A percentile compares a stretch with the other conserved stretches of the same genome.
Evolutionary conservation across 2,329 filamentous ascomycete genomes (phyloP).

Genomic region (Trichophyton simii): DNA sequence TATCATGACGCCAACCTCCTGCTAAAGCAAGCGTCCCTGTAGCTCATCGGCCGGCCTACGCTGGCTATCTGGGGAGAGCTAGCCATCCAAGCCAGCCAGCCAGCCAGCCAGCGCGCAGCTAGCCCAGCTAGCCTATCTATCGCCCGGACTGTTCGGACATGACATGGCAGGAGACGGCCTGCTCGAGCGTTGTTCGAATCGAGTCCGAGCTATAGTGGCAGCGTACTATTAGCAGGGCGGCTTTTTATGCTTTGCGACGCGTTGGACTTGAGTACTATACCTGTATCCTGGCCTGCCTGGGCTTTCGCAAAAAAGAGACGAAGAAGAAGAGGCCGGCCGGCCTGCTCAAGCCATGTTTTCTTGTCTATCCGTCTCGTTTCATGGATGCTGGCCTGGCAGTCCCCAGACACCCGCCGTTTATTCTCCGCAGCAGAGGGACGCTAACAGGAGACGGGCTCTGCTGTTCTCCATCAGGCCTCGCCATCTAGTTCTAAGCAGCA

Average conservation of each 20-base stretch:
- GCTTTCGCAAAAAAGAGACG: not conserved
- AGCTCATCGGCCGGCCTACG: not conserved
- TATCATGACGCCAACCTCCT: not conserved
- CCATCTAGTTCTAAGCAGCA: not conserved
- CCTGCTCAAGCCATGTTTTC: not conserved
- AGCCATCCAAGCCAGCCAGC: too few species aligned
- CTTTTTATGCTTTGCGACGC: constrained; percentile 1
- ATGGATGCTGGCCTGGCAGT: not conserved
- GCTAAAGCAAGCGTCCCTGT: not conserved
- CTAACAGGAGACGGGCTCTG: not conserved
- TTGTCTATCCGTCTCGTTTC: not conserved
- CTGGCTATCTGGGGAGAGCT: too few species aligned
- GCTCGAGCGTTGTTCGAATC: too few species aligned
- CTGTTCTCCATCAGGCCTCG: not conserved
- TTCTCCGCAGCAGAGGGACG: not conserved
- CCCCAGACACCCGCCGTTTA: not conserved
- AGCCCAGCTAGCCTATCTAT: too few species aligned
- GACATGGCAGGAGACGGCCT: too few species aligned
- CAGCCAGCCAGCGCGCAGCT: too few species aligned
- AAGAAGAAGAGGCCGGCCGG: not conserved
- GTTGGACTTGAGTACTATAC: not conserved
- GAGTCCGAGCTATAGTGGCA: not conserved
- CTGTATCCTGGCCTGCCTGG: not conserved
- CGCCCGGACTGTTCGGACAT: too few species aligned
- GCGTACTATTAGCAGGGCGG: constrained; percentile 1